Percentiles rank a stretch among this genome's conserved stretches.
Evolutionary conservation across 805 yeast genomes (phyloP).

Genomic region (Nadsonia fulvescens): DNA sequence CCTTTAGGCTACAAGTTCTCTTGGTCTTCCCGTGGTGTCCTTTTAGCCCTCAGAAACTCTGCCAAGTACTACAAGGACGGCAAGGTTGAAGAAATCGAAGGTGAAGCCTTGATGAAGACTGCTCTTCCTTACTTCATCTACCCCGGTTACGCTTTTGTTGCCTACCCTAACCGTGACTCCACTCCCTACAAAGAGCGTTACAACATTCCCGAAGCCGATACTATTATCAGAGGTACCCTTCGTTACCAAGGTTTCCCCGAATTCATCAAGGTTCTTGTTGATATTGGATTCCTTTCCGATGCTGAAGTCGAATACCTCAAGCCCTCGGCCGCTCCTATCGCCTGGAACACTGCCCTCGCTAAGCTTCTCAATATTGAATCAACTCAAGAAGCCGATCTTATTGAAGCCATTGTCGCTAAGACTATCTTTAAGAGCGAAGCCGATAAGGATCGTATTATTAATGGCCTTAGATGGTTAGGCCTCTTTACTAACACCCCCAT

Average conservation of each 20-base stretch:
- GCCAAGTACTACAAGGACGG: slow-evolving; percentile 86
- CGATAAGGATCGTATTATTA: slow-evolving; percentile 71
- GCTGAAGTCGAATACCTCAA: slow-evolving; percentile 27
- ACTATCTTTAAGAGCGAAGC: slow-evolving; percentile 66
- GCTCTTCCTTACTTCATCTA: slow-evolving; percentile 90
- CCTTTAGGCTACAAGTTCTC: slow-evolving; percentile 98
- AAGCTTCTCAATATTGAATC: slow-evolving; percentile 59
- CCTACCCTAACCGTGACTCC: slow-evolving; percentile 97
- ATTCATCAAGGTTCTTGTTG: slow-evolving; percentile 87
- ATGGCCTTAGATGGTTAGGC: slow-evolving; percentile 90
- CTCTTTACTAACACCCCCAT: slow-evolving; percentile 59
- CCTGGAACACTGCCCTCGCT: slow-evolving; percentile 85
- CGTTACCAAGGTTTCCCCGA: slow-evolving; percentile 99
- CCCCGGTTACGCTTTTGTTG: slow-evolving; percentile 88
- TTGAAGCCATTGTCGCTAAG: slow-evolving; percentile 56
- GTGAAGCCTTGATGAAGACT: slow-evolving; percentile 86
- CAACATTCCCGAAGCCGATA: slow-evolving; percentile 91
- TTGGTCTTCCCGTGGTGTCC: slow-evolving; percentile 97
- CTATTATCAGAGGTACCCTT: slow-evolving; percentile 90
- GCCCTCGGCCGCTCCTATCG: slow-evolving; percentile 25
- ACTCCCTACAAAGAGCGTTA: slow-evolving; percentile 84
- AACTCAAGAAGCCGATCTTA: slow-evolving; percentile 49
- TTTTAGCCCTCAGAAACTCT: slow-evolving; percentile 84
- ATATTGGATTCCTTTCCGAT: slow-evolving; percentile 80
- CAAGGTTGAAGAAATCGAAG: slow-evolving; percentile 54